Evolutionary conservation across 1,139 yeast species (phyloP), one percentile per base, ranked within the genome.

Genomic region (Barnettozyma hawaiiensis): DNA sequence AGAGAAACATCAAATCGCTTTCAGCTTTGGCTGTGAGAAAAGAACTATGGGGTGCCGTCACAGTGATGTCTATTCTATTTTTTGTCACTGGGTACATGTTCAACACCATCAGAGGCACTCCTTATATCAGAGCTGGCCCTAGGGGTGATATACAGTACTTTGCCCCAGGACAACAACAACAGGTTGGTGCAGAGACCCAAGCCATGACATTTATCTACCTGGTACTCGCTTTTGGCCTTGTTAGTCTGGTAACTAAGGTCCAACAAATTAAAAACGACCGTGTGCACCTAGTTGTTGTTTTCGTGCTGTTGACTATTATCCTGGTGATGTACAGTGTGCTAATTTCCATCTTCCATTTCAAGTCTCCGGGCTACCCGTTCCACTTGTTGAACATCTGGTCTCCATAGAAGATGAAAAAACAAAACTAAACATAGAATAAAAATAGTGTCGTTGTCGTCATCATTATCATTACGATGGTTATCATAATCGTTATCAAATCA

Each of bases 11-110:
- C 39, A 39, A 51, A n/a, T 35, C 59, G 20, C 56, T 73, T 31
- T 24, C 53, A 9, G 50, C 54, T 23, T 38, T 76, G 26, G 48
- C 63, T 24, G 59, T 62, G 28, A 63, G 70, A 36, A 71, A 66
- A 48, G 75, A 76, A 48, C 56, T 83, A 41, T 87, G 96, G 96
- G 81, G 83, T 39, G 74, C 77, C 5, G 44, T 73, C 14, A 71
- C 85, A 4, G 67, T 85, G 19, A 67, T 84, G 35, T 57, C 76
- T 12, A 73, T 86, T 22, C 69, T 90, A 49, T 66, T 89, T 55
- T 85, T 90, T 69, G 81, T 78, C 41, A 73, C 94, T 11, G 98
- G 98, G 14, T 85, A 89, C 65, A 92, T 92, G 98, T 92, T 79
- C 73, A 89, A 87, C 62, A 77, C 78, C 54, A 92, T 92, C 50